These are phyloP conservation scores for Aspergillus sclerotioniger DNA, from an alignment of 495 filamentous ascomycete genomes.

Conservation along the genomic window DNA sequence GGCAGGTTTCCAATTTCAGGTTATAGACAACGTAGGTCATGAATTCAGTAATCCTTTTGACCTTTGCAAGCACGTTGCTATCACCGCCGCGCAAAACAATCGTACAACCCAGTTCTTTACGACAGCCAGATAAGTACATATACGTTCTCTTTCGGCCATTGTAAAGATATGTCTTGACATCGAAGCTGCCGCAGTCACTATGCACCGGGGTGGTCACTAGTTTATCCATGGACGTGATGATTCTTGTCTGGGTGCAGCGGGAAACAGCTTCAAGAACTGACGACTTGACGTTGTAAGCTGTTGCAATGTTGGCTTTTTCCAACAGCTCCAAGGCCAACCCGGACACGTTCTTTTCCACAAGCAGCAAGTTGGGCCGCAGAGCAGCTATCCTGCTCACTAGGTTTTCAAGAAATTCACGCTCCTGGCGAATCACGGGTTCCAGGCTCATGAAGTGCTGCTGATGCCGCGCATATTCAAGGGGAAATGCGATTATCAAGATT, in stretches of 20 bases:
- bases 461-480: slow-evolving; percentile 93
- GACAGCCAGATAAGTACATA: slow-evolving; percentile 89
- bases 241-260: slow-evolving; percentile 81
- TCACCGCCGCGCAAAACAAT: slow-evolving; percentile 87
- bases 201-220: slow-evolving; percentile 76
- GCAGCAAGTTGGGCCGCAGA: slow-evolving; percentile 75
- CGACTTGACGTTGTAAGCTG: slow-evolving; percentile 92
- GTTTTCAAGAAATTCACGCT: slow-evolving; percentile 90
- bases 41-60: slow-evolving; percentile 96
- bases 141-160: slow-evolving; percentile 85
- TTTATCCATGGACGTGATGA: slow-evolving; percentile 95
- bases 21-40: slow-evolving; percentile 99
- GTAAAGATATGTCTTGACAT: slow-evolving; percentile 91
- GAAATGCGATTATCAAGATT: slow-evolving; percentile 90
- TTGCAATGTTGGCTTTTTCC: slow-evolving; percentile 82
- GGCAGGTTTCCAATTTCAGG: slow-evolving; percentile 88
- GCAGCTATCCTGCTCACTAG: slow-evolving; percentile 89
- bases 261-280: slow-evolving; percentile 95
- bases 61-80: slow-evolving; percentile 62
- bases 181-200: slow-evolving; percentile 80
- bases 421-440: slow-evolving; percentile 94
- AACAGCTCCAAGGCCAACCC: slow-evolving; percentile 86
- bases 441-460: slow-evolving; percentile 98
- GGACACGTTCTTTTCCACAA: slow-evolving; percentile 88
- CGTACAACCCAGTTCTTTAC: slow-evolving; percentile 92